Conservation (phyloP, 768 basidiomycete genomes). For the Leccinum variicolor region DNA sequence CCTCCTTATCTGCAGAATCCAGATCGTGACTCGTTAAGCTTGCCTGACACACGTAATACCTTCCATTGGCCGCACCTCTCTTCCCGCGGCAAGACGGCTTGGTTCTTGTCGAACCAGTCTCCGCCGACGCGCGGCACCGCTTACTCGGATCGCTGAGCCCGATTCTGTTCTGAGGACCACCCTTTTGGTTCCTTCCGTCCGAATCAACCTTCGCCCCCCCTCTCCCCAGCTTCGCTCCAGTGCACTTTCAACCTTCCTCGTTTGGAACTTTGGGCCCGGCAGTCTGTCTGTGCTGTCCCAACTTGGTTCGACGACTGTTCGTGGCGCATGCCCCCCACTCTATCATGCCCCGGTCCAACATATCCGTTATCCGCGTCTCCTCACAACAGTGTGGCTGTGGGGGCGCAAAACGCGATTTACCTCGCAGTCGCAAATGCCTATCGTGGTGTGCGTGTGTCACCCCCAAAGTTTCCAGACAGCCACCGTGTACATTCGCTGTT, state of each 20-base stretch:
- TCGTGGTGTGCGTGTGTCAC: background rate
- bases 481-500: background rate
- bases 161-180: slow-evolving; percentile 6
- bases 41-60: slow-evolving; percentile 27
- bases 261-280: slow-evolving; percentile 23
- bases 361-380: background rate
- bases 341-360: background rate
- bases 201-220: background rate
- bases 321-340: background rate
- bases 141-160: slow-evolving; percentile 10
- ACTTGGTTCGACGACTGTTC: background rate
- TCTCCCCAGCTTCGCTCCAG: background rate
- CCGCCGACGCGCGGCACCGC: slow-evolving; percentile 33
- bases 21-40: slow-evolving; percentile 31
- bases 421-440: slow-evolving; percentile 9
- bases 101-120: slow-evolving; percentile 15
- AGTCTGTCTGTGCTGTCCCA: slow-evolving; percentile 11
- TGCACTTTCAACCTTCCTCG: slow-evolving; percentile 26
- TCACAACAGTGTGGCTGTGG: slow-evolving; percentile 18
- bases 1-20: slow-evolving; percentile 31
- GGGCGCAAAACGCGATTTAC: slow-evolving; percentile 21
- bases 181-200: slow-evolving; percentile 17
- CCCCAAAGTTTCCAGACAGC: background rate
- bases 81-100: slow-evolving; percentile 29
- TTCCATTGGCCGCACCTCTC: slow-evolving; percentile 23